Conservation (phyloP, 352 stramenopile genomes). For the Aphanomyces stellatus region DNA sequence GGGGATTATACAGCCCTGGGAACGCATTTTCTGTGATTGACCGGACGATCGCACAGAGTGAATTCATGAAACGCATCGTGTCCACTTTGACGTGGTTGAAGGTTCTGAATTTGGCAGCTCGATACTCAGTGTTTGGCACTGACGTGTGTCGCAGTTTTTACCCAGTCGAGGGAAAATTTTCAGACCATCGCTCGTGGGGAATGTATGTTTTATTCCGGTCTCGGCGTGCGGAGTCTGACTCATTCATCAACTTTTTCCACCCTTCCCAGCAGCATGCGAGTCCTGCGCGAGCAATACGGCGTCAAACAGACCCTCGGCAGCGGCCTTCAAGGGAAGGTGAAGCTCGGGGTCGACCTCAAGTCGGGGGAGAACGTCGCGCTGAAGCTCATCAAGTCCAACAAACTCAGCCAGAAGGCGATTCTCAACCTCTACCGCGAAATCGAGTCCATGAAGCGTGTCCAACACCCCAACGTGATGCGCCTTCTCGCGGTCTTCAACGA, state of each 20-base stretch:
- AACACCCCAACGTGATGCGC: conserved; percentile 63
- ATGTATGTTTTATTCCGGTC: neutral
- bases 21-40: no score
- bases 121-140: no score
- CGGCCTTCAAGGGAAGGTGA: conserved; percentile 81
- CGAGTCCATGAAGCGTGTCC: conserved; percentile 81
- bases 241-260: conserved; percentile 14
- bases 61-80: no score
- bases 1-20: no score
- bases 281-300: conserved; percentile 66
- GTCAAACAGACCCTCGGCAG: conserved; percentile 75
- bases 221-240: neutral
- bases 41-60: no score
- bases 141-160: no score
- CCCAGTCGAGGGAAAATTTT: no score
- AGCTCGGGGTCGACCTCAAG: conserved; percentile 71
- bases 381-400: conserved; percentile 84
- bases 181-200: neutral
- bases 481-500: conserved; percentile 71
- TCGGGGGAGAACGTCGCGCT: conserved; percentile 80
- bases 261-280: conserved; percentile 19
- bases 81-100: no score
- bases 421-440: conserved; percentile 85
- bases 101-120: neutral
- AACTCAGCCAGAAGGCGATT: conserved; percentile 71